Evolutionary conservation across 768 basidiomycete genomes (phyloP), one percentile per base, ranked within the genome.

Genomic region (Omphalotus guepiniiformis): DNA sequence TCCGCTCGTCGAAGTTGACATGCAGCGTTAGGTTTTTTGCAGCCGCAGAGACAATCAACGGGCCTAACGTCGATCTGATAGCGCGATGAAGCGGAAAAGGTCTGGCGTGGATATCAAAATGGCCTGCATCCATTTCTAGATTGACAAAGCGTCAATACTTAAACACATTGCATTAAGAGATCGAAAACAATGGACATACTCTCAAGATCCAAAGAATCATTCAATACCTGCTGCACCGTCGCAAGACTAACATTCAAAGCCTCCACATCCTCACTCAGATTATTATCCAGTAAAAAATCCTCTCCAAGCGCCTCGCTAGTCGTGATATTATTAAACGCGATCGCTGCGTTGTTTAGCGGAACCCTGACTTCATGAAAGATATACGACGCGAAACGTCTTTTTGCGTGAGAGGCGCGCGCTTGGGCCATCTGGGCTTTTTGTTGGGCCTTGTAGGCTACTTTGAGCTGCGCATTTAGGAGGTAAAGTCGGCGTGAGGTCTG

Each of bases 331-430:
- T 48, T 32, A 22, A 42, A 49, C 12, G 30, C 16, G 36, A 32
- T 38, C 0, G 27, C 47, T 48, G 19, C 75, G 12, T 75, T 75
- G 52, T 77, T 77, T 53, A 78, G 66, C 22, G 76, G 76, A 2
- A 78, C 75, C 27, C 76, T 64, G 38, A 77, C 76, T 50, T 63
- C 53, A 54, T 75, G 73, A 54, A 75, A 75, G 56, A 76, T 73
- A 55, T 76, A 75, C 12, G 65, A 68, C 7, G 72, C 69, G 52
- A 78, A 74, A 26, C 75, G 64, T 44, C 63, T 34, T 48, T 66
- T 67, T 37, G 61, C 58, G 22, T 60, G 57, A 44, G 56, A 57
- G 18, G 70, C 67, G 30, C 53, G 54, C 23, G 51, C 52, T 64
- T 67, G 48, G 56, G 62, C 60, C 67, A 70, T 42, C 63, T 65